Base-by-base conservation (phyloP, 257 asterid genomes). In the Scutellaria barbata region DNA sequence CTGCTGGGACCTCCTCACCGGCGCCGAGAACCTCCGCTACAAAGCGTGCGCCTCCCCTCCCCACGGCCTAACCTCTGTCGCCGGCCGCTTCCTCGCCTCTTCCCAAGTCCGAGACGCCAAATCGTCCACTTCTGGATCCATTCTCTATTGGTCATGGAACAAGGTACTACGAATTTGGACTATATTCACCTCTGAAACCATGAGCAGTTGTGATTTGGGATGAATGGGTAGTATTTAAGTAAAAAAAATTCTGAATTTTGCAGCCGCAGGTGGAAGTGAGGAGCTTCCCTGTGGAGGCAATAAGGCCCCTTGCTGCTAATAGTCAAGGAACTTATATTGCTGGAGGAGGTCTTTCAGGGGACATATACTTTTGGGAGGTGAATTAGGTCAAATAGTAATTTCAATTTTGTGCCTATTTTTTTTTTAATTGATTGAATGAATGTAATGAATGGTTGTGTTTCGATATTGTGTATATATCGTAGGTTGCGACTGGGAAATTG, bases 331-430 rank as follows among this genome's bases (percentile, higher is more conserved):
- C 91, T 68, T 87, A 85, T 64, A 82, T 95, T 37, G 94, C 86
- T 0, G 98, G 96, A 41, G 99, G 99, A 22, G 89, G 97, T 74
- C 76, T 85, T 47, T 88, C 96, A 2, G 98, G 99, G 41, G 79
- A 88, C 66, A 82, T 92, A 61, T 95, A 84, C 72, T 72, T 92
- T 70, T 95, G 99, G 99, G 97, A 95, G 97, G 98, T 95, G 74
- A 79, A 63, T 77, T 55, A 4, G 0, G 39, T 59, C 18, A 61
- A 48, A 39, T 50, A 8, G 11, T 57, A 7, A 46, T 54, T 75
- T 64, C 11, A 17, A 45, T 33, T 37, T 22, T 20, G 8, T 25
- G 8, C 12, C 48, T 59, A 30, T 30, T 30, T 30, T 30, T 1
- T 39, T 52, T 18, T 48, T 13, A 41, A 55, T 71, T 47, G 61